Conservation (phyloP, 306 rosid species). For the Casuarina cunninghamiana region DNA sequence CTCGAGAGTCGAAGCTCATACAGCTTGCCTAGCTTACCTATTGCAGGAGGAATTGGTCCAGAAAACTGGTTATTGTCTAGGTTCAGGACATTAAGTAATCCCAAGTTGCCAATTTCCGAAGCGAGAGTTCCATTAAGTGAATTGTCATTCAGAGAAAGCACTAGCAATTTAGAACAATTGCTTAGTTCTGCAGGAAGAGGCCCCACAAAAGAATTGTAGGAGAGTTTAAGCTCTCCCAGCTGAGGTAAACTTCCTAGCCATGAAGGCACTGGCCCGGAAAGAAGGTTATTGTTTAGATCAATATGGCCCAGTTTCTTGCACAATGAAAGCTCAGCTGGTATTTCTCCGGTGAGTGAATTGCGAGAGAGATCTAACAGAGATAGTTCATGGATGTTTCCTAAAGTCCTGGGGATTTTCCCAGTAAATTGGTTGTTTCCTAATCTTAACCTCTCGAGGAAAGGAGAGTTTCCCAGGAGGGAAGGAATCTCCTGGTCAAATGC, state of each 20-base stretch:
- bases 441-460: slow-evolving; percentile 70
- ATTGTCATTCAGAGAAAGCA: slow-evolving; percentile 68
- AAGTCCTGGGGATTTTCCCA: slow-evolving; percentile 69
- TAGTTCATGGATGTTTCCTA: slow-evolving; percentile 58
- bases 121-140: slow-evolving; percentile 75
- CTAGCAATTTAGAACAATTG: slow-evolving; percentile 68
- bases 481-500: slow-evolving; percentile 72
- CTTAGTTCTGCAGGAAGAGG: slow-evolving; percentile 63
- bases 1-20: slow-evolving; percentile 71
- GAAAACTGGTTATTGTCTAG: slow-evolving; percentile 63
- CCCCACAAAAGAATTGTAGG: slow-evolving; percentile 63
- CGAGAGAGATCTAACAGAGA: slow-evolving; percentile 73
- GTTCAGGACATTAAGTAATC: slow-evolving; percentile 64
- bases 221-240: slow-evolving; percentile 82
- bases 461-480: slow-evolving; percentile 62
- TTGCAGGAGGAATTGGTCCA: slow-evolving; percentile 57
- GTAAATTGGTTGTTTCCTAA: slow-evolving; percentile 70
- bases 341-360: slow-evolving; percentile 68
- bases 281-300: slow-evolving; percentile 62
- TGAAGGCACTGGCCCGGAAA: slow-evolving; percentile 62
- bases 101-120: slow-evolving; percentile 55
- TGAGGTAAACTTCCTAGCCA: slow-evolving; percentile 82
- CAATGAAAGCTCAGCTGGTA: slow-evolving; percentile 76
- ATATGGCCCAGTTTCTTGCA: slow-evolving; percentile 70
- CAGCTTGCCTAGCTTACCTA: slow-evolving; percentile 64